phyloP scores from a whole-genome alignment of 805 yeast species.

The Kodamaea fukazawae region DNA sequence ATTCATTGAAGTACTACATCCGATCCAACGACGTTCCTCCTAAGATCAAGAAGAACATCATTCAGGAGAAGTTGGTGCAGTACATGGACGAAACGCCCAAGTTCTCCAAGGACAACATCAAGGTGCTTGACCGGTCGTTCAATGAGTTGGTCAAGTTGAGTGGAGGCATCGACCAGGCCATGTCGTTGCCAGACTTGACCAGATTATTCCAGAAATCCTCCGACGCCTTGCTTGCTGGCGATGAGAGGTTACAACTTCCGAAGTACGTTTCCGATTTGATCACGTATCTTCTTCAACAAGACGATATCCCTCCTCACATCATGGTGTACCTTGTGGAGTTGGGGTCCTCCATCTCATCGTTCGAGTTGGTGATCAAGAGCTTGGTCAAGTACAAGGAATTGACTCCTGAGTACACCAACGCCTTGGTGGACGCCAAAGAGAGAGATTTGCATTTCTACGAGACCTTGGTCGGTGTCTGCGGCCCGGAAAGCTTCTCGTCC shows the following conservation, averaged over 20 bases:
- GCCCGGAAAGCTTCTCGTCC: constrained; percentile 15
- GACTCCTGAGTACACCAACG: constrained; percentile 16
- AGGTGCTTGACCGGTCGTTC: constrained; percentile 20
- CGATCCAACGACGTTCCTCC: constrained; percentile 26
- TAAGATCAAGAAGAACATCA: constrained; percentile 16
- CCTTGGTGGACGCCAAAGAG: constrained; percentile 12
- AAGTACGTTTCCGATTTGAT: constrained; percentile 27
- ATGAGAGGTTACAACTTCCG: constrained; percentile 18
- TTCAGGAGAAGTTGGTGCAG: constrained; percentile 19
- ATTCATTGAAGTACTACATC: constrained; percentile 24
- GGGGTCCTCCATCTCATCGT: constrained; percentile 17
- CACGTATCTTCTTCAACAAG: constrained; percentile 15
- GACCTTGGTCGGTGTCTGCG: constrained; percentile 3
- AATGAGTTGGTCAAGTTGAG: constrained; percentile 17
- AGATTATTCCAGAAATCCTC: constrained; percentile 7
- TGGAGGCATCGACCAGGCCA: constrained; percentile 7
- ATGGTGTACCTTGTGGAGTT: constrained; percentile 28
- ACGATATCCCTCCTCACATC: constrained; percentile 16
- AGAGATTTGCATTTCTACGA: constrained; percentile 17
- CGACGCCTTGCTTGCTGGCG: constrained; percentile 1
- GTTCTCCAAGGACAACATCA: constrained; percentile 14
- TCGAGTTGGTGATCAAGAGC: constrained; percentile 13
- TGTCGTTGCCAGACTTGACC: constrained; percentile 2
- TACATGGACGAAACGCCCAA: constrained; percentile 12
- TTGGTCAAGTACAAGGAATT: constrained; percentile 13